Base-by-base conservation (phyloP, 495 filamentous ascomycete genomes). In the Penicillium salamii region DNA sequence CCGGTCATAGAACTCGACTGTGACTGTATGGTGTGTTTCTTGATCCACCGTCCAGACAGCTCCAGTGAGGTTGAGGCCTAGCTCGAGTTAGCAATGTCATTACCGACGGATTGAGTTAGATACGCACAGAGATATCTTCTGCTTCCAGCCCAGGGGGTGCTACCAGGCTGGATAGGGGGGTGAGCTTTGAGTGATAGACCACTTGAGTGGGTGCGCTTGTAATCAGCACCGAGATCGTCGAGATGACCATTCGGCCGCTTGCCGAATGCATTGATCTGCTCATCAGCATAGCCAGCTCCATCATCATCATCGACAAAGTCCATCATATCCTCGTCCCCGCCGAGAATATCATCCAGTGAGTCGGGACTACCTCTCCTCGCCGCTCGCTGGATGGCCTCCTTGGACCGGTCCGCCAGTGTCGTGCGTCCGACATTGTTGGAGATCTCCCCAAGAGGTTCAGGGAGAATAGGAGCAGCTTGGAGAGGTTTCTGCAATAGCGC, bases 11-110 rank as follows among this genome's bases (percentile, higher is more conserved):
- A 98, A 98, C 55, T 98, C 93, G 13, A 97, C 90, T 1, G 95
- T 97, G 20, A 98, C 86, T 6, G 92, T 98, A 66, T 97, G 80
- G 53, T 97, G 92, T 1, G 84, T 86, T 55, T 95, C 90, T 68
- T 98, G 95, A 57, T 95, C 88, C 12, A 97, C 89, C 0, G 93
- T 97, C 93, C 95, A 98, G 5, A 96, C 89, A 56, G 90, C 90
- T 12, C 95, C 93, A 24, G 89, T 87, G 50, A 98, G 76, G 63
- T 97, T 97, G 33, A 97, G 74, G 59, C 75, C 76, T 79, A 32
- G 11, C n/a, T n/a, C 7, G 17, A 34, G 50, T 73, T 47, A 73
- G 67, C 45, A 55, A 36, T 52, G 11, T 5, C 12, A 24, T 12
- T 5, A n/a, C 7, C 49, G 21, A 4, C 3, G 40, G 18, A 3